Conservation (phyloP, 768 basidiomycete genomes). For the Russula dissimulans region DNA sequence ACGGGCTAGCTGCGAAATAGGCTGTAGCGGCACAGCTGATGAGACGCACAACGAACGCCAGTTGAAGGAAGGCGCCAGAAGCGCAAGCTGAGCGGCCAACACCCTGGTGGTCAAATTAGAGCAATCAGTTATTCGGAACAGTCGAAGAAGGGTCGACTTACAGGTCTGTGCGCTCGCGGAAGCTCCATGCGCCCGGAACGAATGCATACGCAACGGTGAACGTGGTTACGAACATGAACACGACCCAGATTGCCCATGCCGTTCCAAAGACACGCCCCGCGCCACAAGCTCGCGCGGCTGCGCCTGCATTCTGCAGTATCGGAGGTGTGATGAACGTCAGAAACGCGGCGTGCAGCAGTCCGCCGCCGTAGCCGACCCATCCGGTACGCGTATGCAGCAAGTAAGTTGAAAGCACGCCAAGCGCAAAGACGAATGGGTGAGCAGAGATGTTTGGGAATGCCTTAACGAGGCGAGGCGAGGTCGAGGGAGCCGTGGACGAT, state of each 20-base stretch:
- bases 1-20: conserved; percentile 1
- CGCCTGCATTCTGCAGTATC: conserved; percentile 41
- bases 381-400: conserved; percentile 50
- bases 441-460: conserved; percentile 23
- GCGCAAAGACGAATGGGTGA: conserved; percentile 44
- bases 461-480: neutral
- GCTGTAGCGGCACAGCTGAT: neutral
- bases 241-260: conserved; percentile 50
- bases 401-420: conserved; percentile 44
- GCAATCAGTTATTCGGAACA: neutral
- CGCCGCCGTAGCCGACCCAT: conserved; percentile 64
- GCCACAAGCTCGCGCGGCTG: conserved; percentile 24
- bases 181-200: conserved; percentile 66
- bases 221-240: conserved; percentile 59
- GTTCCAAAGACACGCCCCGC: conserved; percentile 43
- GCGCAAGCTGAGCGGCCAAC: conserved; percentile 41
- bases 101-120: conserved; percentile 32
- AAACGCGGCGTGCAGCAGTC: conserved; percentile 54
- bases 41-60: conserved; percentile 25
- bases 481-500: neutral
- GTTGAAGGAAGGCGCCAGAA: conserved; percentile 40
- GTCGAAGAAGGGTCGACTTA: conserved; percentile 29
- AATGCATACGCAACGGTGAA: conserved; percentile 90
- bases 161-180: conserved; percentile 73
- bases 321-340: conserved; percentile 53